Conservation (phyloP, 495 filamentous ascomycete species). For the Gamarada debralockiae region DNA sequence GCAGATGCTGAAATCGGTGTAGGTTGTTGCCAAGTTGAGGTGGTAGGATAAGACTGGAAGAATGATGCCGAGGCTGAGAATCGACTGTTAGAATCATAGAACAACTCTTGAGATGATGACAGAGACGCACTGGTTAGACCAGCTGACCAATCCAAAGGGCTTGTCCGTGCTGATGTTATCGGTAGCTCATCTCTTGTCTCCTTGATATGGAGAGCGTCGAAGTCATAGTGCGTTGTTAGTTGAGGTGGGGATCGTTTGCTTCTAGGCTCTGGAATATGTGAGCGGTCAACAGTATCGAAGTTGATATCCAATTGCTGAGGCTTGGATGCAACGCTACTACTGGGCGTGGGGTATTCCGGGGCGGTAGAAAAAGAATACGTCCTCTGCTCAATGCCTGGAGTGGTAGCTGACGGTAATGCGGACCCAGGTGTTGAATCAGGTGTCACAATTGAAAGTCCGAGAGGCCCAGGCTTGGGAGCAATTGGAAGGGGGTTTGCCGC, state of each 20-base stretch:
- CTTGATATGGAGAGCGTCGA: conserved; percentile 13
- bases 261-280: conserved; percentile 12
- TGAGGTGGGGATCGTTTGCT: background rate
- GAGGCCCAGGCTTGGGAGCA: conserved; percentile 12
- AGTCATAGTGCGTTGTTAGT: conserved; percentile 15
- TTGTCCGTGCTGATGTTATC: conserved; percentile 1
- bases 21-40: conserved; percentile 2
- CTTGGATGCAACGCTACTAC: background rate
- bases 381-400: conserved; percentile 3
- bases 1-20: background rate
- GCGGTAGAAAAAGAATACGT: conserved; percentile 1
- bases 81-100: conserved; percentile 13
- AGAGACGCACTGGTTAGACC: conserved; percentile 17
- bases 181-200: background rate
- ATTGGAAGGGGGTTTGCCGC: background rate
- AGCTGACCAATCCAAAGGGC: conserved; percentile 12
- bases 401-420: background rate
- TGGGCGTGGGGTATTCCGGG: background rate
- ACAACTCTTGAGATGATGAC: conserved; percentile 1
- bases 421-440: background rate
- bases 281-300: conserved; percentile 13
- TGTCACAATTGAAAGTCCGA: background rate
- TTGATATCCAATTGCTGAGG: background rate
- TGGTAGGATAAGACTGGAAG: conserved; percentile 1
- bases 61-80: conserved; percentile 11